Conservation (phyloP, 257 asterid species). For the Nicotiana sylvestris region DNA sequence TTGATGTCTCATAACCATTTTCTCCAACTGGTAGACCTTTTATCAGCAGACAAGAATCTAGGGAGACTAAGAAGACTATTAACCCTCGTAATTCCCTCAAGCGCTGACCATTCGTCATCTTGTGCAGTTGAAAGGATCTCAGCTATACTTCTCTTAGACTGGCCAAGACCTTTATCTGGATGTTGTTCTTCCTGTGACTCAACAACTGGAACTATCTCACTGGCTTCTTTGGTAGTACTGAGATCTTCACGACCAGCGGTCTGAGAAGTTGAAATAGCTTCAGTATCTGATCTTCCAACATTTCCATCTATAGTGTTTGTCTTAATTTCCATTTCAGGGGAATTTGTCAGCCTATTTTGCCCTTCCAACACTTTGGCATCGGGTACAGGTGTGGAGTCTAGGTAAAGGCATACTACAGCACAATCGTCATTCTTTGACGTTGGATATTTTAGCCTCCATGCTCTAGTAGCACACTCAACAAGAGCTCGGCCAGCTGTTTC, state of each 20-base stretch:
- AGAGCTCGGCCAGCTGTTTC: conserved; percentile 88
- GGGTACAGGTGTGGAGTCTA: conserved; percentile 26
- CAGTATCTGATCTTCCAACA: conserved; percentile 14
- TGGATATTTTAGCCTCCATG: conserved; percentile 97
- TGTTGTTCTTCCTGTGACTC: conserved; percentile 43
- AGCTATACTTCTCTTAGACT: conserved; percentile 88
- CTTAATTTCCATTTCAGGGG: conserved; percentile 29
- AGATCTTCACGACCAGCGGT: conserved; percentile 18
- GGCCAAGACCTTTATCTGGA: conserved; percentile 36
- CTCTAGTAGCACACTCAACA: conserved; percentile 88
- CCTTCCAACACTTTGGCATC: conserved; percentile 19
- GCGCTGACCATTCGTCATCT: conserved; percentile 96
- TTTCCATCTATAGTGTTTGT: conserved; percentile 1
- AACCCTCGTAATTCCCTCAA: conserved; percentile 84
- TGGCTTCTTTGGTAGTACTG: conserved; percentile 21
- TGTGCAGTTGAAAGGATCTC: conserved; percentile 81
- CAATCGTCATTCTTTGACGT: conserved; percentile 96
- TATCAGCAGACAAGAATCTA: conserved; percentile 68
- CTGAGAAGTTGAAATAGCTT: conserved; percentile 17
- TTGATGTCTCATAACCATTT: conserved; percentile 62
- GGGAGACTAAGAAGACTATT: conserved; percentile 97
- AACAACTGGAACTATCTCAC: conserved; percentile 67
- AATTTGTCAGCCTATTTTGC: conserved; percentile 17
- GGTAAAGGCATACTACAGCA: conserved; percentile 82
- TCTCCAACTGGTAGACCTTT: conserved; percentile 74